phyloP scores from a whole-genome alignment of 1,139 yeast genomes.

The Sugiyamaella grinbergsii region DNA sequence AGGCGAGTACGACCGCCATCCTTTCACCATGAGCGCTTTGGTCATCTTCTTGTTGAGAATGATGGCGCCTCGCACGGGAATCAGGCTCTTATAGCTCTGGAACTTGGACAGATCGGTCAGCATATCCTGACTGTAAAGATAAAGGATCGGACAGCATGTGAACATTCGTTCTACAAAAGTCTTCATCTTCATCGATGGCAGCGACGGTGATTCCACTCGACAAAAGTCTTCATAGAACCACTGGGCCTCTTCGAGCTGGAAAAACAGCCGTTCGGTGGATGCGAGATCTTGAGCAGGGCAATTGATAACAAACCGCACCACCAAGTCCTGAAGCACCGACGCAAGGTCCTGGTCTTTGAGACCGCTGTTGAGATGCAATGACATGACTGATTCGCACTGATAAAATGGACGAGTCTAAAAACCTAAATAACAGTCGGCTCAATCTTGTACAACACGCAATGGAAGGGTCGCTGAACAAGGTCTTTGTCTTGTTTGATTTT shows the following conservation, averaged over 20 bases:
- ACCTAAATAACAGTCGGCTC: no score
- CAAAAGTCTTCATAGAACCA: conserved; percentile 95
- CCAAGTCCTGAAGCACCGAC: conserved; percentile 78
- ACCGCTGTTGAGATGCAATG: conserved; percentile 32
- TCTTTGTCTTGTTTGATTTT: no score
- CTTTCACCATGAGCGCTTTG: conserved; percentile 78
- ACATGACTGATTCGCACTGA: no score
- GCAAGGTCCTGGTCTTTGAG: conserved; percentile 54
- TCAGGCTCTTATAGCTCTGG: conserved; percentile 80
- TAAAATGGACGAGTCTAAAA: no score
- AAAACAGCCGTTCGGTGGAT: conserved; percentile 81
- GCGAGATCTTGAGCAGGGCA: conserved; percentile 90
- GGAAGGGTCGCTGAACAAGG: no score
- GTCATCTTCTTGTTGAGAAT: conserved; percentile 70
- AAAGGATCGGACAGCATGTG: conserved; percentile 74
- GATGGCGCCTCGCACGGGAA: conserved; percentile 97
- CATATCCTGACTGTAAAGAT: conserved; percentile 33
- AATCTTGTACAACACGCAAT: no score
- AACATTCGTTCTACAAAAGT: conserved; percentile 73
- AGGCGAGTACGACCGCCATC: conserved; percentile 70
- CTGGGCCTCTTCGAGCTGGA: conserved; percentile 97
- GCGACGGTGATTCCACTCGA: conserved; percentile 67
- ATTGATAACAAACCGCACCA: conserved; percentile 87
- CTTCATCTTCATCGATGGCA: conserved; percentile 81
- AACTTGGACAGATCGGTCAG: conserved; percentile 47